phyloP scores from a whole-genome alignment of 176 grass and related monocot species.

The Juncus effusus region DNA sequence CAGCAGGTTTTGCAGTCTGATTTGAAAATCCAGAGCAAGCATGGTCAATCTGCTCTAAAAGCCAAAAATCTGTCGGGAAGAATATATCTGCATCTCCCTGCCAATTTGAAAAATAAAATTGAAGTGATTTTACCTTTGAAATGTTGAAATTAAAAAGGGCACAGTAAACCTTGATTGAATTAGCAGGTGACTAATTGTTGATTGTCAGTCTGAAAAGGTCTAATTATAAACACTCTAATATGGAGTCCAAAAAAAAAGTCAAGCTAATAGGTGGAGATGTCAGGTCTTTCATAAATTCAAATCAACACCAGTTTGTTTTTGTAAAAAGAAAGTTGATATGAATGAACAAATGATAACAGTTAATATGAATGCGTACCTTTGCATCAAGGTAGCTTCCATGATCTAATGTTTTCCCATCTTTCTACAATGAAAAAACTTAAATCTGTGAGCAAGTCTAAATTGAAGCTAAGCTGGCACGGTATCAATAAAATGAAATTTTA shows the following conservation, averaged over 20 bases:
- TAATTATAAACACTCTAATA: no score
- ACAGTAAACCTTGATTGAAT: no score
- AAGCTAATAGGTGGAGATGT: no score
- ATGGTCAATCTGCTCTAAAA: slow-evolving; percentile 87
- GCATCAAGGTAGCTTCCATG: slow-evolving; percentile 77
- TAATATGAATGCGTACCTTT: slow-evolving; percentile 49
- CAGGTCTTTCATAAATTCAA: no score
- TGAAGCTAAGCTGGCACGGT: no score
- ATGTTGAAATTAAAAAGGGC: no score
- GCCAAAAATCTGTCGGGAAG: slow-evolving; percentile 86
- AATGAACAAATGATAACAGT: neutral
- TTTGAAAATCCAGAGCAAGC: slow-evolving; percentile 63
- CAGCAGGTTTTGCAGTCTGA: slow-evolving; percentile 40
- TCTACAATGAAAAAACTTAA: slow-evolving; percentile 44
- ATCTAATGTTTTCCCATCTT: slow-evolving; percentile 70
- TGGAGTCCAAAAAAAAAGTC: no score
- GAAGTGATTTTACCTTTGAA: slow-evolving; percentile 7
- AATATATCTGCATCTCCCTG: slow-evolving; percentile 97
- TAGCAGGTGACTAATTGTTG: no score
- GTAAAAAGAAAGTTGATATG: neutral
- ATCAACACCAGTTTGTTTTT: no score
- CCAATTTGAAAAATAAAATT: slow-evolving; percentile 22
- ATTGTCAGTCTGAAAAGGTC: no score
- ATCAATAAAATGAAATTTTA: no score
- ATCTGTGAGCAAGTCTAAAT: no score